phyloP scores from a whole-genome alignment of 768 basidiomycete genomes.

The Agrocybe pediades region DNA sequence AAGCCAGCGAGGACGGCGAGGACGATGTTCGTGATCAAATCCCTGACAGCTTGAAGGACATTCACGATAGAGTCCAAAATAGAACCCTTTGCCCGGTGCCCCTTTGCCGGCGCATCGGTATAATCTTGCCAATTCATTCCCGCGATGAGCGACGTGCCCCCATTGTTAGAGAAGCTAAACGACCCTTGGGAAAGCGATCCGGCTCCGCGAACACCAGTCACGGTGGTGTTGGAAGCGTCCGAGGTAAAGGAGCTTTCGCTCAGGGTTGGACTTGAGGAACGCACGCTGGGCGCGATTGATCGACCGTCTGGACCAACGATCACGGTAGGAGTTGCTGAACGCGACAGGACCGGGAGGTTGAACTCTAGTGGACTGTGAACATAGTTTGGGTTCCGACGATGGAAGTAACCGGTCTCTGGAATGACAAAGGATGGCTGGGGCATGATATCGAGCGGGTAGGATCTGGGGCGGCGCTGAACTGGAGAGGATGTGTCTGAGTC shows the following conservation, averaged over 20 bases:
- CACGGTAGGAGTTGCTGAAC: conserved; percentile 9
- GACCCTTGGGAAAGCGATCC: neutral
- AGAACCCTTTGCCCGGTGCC: too few species aligned
- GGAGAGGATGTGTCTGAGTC: neutral
- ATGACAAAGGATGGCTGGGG: conserved; percentile 13
- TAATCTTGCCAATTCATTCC: neutral
- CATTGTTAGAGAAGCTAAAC: neutral
- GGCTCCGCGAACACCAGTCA: neutral
- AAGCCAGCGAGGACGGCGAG: neutral
- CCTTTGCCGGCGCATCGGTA: neutral
- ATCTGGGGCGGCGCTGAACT: neutral
- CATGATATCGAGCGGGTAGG: conserved; percentile 8
- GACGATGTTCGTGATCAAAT: too few species aligned
- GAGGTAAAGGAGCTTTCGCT: neutral
- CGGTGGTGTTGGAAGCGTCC: neutral
- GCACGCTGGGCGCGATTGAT: conserved; percentile 6
- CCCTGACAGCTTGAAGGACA: too few species aligned
- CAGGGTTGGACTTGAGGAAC: conserved; percentile 9
- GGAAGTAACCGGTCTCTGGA: conserved; percentile 13
- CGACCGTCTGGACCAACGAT: conserved; percentile 10
- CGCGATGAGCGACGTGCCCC: neutral
- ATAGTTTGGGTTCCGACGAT: conserved; percentile 12
- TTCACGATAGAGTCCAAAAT: too few species aligned
- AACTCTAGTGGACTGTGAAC: neutral
- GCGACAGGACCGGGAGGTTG: neutral